Conservation (phyloP, 768 basidiomycete genomes). For the Pulveroboletus ravenelii region DNA sequence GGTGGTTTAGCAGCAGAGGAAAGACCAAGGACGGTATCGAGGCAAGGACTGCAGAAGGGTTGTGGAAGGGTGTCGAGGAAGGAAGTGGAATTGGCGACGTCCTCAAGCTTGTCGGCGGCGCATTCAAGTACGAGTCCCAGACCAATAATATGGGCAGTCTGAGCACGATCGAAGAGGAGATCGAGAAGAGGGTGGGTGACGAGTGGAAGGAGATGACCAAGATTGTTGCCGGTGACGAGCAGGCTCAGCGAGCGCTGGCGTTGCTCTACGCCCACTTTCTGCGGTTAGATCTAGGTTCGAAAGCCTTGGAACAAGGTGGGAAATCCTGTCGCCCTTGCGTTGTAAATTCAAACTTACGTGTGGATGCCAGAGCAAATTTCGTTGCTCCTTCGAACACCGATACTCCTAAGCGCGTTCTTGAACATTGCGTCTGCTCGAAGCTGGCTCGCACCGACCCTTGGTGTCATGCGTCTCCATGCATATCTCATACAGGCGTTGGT, state of each 20-base stretch:
- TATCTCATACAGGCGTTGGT: conserved; percentile 80
- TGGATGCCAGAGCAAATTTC: conserved; percentile 59
- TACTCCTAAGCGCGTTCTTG: conserved; percentile 73
- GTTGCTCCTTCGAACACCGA: conserved; percentile 67
- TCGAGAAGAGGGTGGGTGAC: conserved; percentile 44
- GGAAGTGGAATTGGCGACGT: conserved; percentile 70
- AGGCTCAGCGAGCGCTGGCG: conserved; percentile 50
- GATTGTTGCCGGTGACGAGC: conserved; percentile 35
- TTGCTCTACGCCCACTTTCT: conserved; percentile 85
- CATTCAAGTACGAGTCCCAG: conserved; percentile 55
- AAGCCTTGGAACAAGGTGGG: conserved; percentile 61
- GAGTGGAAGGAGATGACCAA: conserved; percentile 52
- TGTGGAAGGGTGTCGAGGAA: conserved; percentile 86
- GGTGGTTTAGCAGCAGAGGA: conserved; percentile 94
- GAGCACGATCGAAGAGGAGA: conserved; percentile 46
- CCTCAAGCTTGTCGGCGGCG: conserved; percentile 62
- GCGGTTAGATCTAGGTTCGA: conserved; percentile 50
- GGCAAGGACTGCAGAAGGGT: conserved; percentile 72
- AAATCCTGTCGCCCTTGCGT: conserved; percentile 1
- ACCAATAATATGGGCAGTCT: conserved; percentile 36
- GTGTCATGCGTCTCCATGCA: conserved; percentile 77
- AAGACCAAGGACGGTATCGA: conserved; percentile 92
- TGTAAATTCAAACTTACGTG: background rate
- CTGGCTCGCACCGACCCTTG: conserved; percentile 80
- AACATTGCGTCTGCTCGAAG: conserved; percentile 80